Base-by-base conservation (phyloP, 1,139 yeast genomes). In the Taphrina deformans region DNA sequence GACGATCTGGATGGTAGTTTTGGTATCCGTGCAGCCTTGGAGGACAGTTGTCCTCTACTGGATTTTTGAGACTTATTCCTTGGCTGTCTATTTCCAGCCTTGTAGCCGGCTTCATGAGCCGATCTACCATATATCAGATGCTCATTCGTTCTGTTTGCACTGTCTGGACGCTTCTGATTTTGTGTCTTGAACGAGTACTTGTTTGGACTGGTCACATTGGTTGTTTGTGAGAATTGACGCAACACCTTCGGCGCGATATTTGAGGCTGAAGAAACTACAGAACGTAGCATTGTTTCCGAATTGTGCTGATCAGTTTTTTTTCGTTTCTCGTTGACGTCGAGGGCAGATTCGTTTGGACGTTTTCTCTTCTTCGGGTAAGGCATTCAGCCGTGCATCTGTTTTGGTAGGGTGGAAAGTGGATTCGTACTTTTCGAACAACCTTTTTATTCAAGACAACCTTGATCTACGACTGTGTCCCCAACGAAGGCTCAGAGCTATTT, bases 351-450 rank as follows among this genome's bases (percentile, higher is more conserved):
- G 27, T 2, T 0, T 7, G 24, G 24, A 44, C 27, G 35, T 27
- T 48, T 48, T 16, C 53, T 24, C 35, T 48, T 48, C 53, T 48
- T 48, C 21, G 53, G 53, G 16, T 48, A 48, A 21, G 53, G 53
- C 53, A 48, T 48, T 16, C 16, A 48, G 53, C 53, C 33, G 12
- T 29, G 35, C 53, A 48, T 48, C 27, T 29, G 33, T 44, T 1
- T n/a, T n/a, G n/a, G n/a, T n/a, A n/a, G n/a, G n/a, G n/a, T n/a
- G n/a, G n/a, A n/a, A n/a, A n/a, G n/a, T n/a, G n/a, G n/a, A n/a
- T n/a, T n/a, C n/a, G n/a, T n/a, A n/a, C n/a, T n/a, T n/a, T n/a
- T n/a, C n/a, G n/a, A n/a, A n/a, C n/a, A n/a, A n/a, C n/a, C n/a
- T n/a, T n/a, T n/a, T n/a, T n/a, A n/a, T n/a, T n/a, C n/a, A n/a